Conservation (phyloP, 257 asterid species). For the Solanum chmielewskii region DNA sequence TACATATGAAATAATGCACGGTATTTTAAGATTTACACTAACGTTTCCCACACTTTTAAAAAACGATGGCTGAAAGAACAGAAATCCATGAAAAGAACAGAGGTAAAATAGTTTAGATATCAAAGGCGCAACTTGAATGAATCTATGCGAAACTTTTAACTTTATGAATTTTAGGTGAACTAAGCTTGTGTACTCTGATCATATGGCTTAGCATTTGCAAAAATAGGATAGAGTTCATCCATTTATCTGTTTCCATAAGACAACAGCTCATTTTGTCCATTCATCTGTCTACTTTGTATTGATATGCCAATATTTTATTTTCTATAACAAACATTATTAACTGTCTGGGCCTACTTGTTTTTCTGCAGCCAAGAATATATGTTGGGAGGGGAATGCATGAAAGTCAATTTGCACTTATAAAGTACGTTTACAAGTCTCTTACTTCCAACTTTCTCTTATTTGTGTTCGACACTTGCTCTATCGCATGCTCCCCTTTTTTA, state of each 20-base stretch:
- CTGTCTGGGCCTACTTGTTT: constrained; percentile 4
- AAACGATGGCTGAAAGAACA: background rate
- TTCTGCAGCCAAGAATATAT: constrained; percentile 81
- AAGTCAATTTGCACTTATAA: constrained; percentile 82
- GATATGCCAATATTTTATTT: background rate
- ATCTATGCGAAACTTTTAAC: background rate
- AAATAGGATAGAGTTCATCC: background rate
- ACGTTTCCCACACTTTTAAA: background rate
- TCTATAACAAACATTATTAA: background rate
- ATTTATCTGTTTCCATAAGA: background rate
- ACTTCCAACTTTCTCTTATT: background rate
- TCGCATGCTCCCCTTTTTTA: constrained; percentile 2
- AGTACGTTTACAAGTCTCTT: constrained; percentile 35
- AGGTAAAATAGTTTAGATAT: background rate
- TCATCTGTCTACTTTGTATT: background rate
- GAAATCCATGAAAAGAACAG: background rate
- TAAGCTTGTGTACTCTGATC: background rate
- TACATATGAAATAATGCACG: background rate
- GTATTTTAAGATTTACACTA: background rate
- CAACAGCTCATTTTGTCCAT: background rate
- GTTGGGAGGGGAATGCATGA: constrained; percentile 99
- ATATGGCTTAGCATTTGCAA: constrained; percentile 2
- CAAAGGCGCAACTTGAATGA: background rate
- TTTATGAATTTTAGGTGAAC: background rate
- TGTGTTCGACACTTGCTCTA: constrained; percentile 5